Conservation (phyloP, 441 rosid species). For the Syzygium malaccense region DNA sequence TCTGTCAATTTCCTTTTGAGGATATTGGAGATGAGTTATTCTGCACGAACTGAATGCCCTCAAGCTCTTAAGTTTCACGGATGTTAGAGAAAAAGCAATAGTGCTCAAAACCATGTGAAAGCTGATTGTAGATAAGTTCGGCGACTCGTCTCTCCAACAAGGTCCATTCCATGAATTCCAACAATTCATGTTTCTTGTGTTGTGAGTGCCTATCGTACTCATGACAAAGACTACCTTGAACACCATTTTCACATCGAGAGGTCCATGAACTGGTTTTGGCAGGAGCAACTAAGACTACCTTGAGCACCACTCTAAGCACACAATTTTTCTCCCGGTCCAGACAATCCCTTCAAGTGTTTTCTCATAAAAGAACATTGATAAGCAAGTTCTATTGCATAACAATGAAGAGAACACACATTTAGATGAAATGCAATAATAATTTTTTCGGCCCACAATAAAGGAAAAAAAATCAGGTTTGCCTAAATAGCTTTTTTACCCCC, state of each 20-base stretch:
- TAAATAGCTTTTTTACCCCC: neutral
- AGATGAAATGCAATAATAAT: neutral
- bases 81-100: no score
- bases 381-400: neutral
- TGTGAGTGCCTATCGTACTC: no score
- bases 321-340: neutral
- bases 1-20: fast-evolving
- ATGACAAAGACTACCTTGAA: neutral
- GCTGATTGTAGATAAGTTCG: no score
- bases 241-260: neutral
- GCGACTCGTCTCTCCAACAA: no score
- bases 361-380: neutral
- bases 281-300: neutral
- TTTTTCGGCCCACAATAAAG: neutral
- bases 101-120: fast-evolving
- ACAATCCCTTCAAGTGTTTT: neutral
- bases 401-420: neutral
- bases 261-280: neutral
- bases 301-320: neutral
- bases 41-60: no score
- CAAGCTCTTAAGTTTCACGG: no score
- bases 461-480: neutral
- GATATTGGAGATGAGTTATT: no score
- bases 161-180: no score
- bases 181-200: no score